Evolutionary conservation across 306 rosid species (phyloP), one percentile per base, ranked within the genome.

Genomic region (Trifolium fragiferum): DNA sequence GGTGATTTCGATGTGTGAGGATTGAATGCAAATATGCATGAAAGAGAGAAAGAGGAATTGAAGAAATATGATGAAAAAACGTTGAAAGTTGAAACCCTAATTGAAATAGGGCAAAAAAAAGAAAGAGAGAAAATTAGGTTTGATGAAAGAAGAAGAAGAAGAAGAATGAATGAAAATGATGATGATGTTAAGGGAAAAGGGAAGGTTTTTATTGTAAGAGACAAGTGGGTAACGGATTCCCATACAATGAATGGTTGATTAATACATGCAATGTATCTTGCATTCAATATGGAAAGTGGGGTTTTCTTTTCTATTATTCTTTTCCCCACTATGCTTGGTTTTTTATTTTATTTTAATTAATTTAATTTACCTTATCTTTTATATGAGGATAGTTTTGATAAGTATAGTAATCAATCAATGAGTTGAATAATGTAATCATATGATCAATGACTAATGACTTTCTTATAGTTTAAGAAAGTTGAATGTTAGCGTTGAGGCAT

Each of bases 211-310:
- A 86, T 79, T 66, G 78, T 1, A 79, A 72, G 69, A 19, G 73
- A 76, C 44, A 46, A 68, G 79, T n/a, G 66, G 66, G 80, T 53
- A 66, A 62, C 43, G 50, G 82, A 83, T 72, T 79, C 37, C 32
- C 11, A 70, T 82, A 81, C 96, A 94, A 77, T 80, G 87, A 86
- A 90, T 40, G 57, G 41, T 13, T 77, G 46, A n/a, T 25, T 20
- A 83, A 73, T 86, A 84, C 80, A 85, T 92, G 91, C 99, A 92
- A 79, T 92, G 99, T 82, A 94, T 90, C 82, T 90, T 41, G 70
- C 88, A 44, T 7, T 57, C 47, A 80, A 76, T 80, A 86, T 88
- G 83, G 88, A 80, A 68, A 81, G 94, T 89, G 89, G 89, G 77
- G 53, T 80, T 84, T 87, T 83, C 18, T 23, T 60, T 77, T 84